Evolutionary conservation across 176 grass and related monocot genomes (phyloP).

Genomic region (Elaeis guineensis): DNA sequence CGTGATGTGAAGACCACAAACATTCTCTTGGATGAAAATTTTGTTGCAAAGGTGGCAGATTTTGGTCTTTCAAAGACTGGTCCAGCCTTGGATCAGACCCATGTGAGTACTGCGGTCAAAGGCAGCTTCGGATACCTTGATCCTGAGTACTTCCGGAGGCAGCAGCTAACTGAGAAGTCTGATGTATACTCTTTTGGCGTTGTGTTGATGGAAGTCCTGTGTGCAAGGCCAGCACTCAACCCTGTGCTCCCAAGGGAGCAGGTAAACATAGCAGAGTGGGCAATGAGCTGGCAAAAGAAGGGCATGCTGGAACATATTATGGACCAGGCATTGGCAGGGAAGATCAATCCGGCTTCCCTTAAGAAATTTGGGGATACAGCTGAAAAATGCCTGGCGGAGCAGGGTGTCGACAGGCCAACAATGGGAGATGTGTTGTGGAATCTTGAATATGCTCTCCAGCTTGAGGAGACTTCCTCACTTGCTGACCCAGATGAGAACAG

Average conservation of each 20-base stretch:
- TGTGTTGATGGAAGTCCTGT: conserved; percentile 6
- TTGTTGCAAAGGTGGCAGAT: conserved; percentile 9
- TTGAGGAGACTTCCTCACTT: conserved; percentile 7
- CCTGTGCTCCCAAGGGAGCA: conserved; percentile 11
- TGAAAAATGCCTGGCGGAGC: conserved; percentile 11
- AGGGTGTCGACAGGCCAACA: conserved; percentile 5
- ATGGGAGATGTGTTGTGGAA: conserved; percentile 15
- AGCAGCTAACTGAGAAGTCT: conserved; percentile 9
- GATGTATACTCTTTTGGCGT: conserved; percentile 10
- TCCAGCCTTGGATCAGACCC: conserved; percentile 6
- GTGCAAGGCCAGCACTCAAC: conserved; percentile 12
- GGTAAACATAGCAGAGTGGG: conserved; percentile 16
- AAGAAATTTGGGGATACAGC: conserved; percentile 5
- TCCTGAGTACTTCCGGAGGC: conserved; percentile 11
- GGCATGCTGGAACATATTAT: conserved; percentile 4
- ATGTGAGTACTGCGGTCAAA: conserved; percentile 8
- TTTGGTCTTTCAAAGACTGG: conserved; percentile 13
- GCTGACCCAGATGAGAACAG: conserved; percentile 9
- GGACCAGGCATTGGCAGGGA: not conserved
- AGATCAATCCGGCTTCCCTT: conserved; percentile 6
- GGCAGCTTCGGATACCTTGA: conserved; percentile 14
- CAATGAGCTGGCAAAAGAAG: conserved; percentile 13
- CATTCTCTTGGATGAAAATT: conserved; percentile 10
- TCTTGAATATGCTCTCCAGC: conserved; percentile 11
- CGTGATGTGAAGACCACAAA: conserved; percentile 11